Percentiles rank a stretch among this genome's conserved stretches.
phyloP scores from a whole-genome alignment of 257 asterid genomes.

The Paulownia fortunei region DNA sequence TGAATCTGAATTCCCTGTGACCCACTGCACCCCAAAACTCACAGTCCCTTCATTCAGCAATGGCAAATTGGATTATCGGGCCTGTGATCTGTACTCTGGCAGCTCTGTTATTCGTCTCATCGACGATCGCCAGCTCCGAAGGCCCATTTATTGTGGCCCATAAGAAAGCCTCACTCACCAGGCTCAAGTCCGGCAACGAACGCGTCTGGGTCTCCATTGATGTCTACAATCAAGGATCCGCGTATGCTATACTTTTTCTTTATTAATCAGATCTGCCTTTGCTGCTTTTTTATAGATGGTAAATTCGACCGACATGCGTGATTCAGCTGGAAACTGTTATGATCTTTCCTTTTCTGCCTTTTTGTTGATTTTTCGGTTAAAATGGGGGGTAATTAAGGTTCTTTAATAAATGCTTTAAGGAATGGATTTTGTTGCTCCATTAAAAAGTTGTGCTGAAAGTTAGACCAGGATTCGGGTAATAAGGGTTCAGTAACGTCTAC shows the following conservation, averaged over 20 bases:
- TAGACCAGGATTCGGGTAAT: conserved; percentile 10
- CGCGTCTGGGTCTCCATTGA: conserved; percentile 68
- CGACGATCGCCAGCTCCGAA: conserved; percentile 58
- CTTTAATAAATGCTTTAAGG: conserved; percentile 4
- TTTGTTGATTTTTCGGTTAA: not conserved
- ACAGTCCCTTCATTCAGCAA: conserved; percentile 12
- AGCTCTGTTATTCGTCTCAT: conserved; percentile 38
- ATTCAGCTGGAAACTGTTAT: not conserved
- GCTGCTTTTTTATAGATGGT: not conserved
- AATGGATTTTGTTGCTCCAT: not conserved
- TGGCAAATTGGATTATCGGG: conserved; percentile 45
- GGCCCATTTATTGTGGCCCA: conserved; percentile 86
- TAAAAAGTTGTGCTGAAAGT: not conserved
- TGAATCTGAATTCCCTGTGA: conserved; percentile 21
- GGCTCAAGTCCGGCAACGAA: conserved; percentile 77
- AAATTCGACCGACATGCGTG: not conserved
- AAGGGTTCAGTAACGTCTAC: not conserved
- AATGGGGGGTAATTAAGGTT: not conserved
- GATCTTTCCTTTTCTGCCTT: conserved; percentile 20
- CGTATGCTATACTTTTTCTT: conserved; percentile 38
- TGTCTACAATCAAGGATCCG: conserved; percentile 64
- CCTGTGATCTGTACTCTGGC: conserved; percentile 37
- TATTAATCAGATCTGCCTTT: conserved; percentile 19
- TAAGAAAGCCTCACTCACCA: conserved; percentile 77
- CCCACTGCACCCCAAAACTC: not conserved